Percentiles rank a stretch among this genome's conserved stretches.
These are phyloP conservation scores for Lasiodiplodia theobromae DNA, from an alignment of 2,329 filamentous ascomycete species.

Conservation along the genomic window DNA sequence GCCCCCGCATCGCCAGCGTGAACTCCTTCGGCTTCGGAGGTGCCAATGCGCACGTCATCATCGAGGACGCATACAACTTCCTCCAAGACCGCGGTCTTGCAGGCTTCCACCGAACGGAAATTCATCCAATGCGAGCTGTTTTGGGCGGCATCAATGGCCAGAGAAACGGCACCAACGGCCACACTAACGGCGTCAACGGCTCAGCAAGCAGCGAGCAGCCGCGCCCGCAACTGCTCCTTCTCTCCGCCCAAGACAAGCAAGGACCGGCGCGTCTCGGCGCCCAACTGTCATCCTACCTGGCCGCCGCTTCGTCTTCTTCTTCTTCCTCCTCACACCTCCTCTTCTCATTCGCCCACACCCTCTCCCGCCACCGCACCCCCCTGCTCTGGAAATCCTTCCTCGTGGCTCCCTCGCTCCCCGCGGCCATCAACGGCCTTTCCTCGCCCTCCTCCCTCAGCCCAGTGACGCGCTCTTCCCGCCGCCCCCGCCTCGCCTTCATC, in stretches of 20 bases:
- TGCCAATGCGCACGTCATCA: slow-evolving; percentile 40
- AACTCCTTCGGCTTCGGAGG: slow-evolving; percentile 39
- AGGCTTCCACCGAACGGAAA: neutral
- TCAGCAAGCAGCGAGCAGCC: slow-evolving; percentile 30
- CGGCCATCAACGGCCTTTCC: neutral
- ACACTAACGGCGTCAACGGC: slow-evolving; percentile 3
- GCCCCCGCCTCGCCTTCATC: slow-evolving; percentile 32
- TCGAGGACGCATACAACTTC: slow-evolving; percentile 27
- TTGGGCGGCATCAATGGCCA: neutral
- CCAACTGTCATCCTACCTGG: slow-evolving; percentile 15
- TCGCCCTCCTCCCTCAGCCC: neutral
- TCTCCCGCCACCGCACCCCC: neutral
- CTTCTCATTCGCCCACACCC: slow-evolving; percentile 12
- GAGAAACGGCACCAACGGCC: neutral
- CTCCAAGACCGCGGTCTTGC: neutral
- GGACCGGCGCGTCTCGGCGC: neutral
- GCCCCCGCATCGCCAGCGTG: slow-evolving; percentile 31
- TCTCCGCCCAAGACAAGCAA: slow-evolving; percentile 25
- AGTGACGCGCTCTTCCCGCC: neutral
- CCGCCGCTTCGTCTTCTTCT: neutral
- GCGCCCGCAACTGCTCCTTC: neutral
- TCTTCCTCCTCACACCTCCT: neutral
- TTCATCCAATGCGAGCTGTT: neutral
- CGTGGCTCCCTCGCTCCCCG: neutral
- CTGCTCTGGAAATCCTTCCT: neutral